A percentile compares a stretch with the other conserved stretches of the same genome.
phyloP scores from a whole-genome alignment of 2,329 filamentous ascomycete genomes.

The Cercospora nicotianae region DNA sequence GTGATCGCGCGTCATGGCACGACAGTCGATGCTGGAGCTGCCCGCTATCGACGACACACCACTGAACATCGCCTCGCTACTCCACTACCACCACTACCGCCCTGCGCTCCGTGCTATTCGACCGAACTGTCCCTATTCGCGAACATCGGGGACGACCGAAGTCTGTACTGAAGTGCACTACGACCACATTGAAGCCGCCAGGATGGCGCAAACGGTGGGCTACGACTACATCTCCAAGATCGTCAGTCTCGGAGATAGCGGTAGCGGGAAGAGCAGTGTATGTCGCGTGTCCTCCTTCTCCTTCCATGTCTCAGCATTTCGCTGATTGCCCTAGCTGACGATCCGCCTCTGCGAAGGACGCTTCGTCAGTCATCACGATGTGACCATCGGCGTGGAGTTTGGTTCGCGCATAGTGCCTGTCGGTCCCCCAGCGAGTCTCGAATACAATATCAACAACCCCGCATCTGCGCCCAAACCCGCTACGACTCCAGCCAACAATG shows the following conservation, averaged over 20 bases:
- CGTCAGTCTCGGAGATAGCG: slow-evolving; percentile 94
- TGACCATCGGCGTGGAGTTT: slow-evolving; percentile 96
- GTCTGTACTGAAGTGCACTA: neutral
- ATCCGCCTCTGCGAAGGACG: slow-evolving; percentile 95
- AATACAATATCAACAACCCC: slow-evolving; percentile 56
- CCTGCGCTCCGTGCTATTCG: neutral
- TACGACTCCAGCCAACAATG: slow-evolving; percentile 14
- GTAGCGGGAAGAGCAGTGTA: slow-evolving; percentile 86
- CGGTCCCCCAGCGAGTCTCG: slow-evolving; percentile 71
- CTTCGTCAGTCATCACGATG: slow-evolving; percentile 90
- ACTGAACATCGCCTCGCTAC: neutral
- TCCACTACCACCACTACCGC: neutral
- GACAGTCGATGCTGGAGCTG: neutral
- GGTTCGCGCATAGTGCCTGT: slow-evolving; percentile 90
- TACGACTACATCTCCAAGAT: slow-evolving; percentile 99
- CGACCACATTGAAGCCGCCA: neutral
- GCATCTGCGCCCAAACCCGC: slow-evolving; percentile 28
- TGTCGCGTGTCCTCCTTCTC: slow-evolving; percentile 27
- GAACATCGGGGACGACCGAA: neutral
- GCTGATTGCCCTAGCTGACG: slow-evolving; percentile 61
- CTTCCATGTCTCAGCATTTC: slow-evolving; percentile 25
- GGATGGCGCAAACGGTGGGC: slow-evolving; percentile 52
- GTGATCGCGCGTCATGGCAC: slow-evolving; percentile 3
- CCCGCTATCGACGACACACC: neutral
- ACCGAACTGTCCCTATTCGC: neutral